Evolutionary conservation across 768 basidiomycete species (phyloP), one percentile per base, ranked within the genome.

Genomic region (Candolleomyces efflorescens): DNA sequence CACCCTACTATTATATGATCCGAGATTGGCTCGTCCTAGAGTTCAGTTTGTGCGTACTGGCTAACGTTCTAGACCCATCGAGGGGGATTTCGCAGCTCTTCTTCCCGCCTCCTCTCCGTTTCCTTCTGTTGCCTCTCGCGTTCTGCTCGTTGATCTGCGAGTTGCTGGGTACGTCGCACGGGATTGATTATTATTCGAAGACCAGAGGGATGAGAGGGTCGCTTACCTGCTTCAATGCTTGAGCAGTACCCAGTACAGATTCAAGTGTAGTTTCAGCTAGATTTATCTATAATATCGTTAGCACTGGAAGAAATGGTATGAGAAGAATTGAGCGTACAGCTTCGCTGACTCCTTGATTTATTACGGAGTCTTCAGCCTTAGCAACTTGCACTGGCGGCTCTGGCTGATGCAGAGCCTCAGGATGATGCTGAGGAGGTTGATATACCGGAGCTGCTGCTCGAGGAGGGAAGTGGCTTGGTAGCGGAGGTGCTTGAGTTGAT

Each of bases 241-340:
- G 81, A 48, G 86, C 78, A 0, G 78, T 81, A 22, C 69, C 66
- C 52, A 88, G 68, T 44, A 89, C 77, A 20, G 79, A 77, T 46
- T 87, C 86, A 17, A 90, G 78, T 0, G 87, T 85, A 15, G 79
- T 76, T 66, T 90, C 89, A 2, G 87, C 87, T 58, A 89, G 65
- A 52, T 87, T 85, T 7, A 73, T 17, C 37, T 61, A 12, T 20
- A 9, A 4, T 53, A 47, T 6, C 53, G 20, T 41, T 45, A 18
- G 15, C 48, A 23, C 37, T 45, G n/a, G 20, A 51, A 13, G 43
- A 7, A 5, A 12, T 27, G n/a, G 3, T 10, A 20, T 32, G 32
- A 32, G 11, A 1, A 32, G 32, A 32, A 32, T 32, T 32, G 32
- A 32, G 5, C 32, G 32, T 55, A 43, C 41, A 20, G 54, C n/a